Evolutionary conservation across 140 eudicot species (phyloP).

Genomic region (Ambrosia hybrid): DNA sequence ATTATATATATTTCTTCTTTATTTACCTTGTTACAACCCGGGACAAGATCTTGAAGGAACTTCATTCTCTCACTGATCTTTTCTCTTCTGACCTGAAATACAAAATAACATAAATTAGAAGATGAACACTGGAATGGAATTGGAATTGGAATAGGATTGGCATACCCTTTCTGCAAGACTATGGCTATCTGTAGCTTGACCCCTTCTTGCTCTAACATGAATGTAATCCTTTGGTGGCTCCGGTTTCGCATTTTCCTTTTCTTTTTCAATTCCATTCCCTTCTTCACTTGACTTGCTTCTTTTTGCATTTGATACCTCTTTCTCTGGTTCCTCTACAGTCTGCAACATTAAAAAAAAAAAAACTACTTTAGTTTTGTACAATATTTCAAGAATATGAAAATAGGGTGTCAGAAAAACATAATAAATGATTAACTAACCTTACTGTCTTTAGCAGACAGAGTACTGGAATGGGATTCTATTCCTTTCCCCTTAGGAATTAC

Average conservation of each 20-base stretch:
- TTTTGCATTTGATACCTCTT: slow-evolving; percentile 48
- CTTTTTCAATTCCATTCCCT: slow-evolving; percentile 37
- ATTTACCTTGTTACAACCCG: slow-evolving; percentile 87
- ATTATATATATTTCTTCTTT: no score
- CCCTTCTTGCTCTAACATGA: slow-evolving; percentile 69
- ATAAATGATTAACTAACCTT: slow-evolving; percentile 29
- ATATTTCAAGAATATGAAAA: not conserved
- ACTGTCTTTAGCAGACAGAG: slow-evolving; percentile 27
- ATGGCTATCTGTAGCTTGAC: slow-evolving; percentile 68
- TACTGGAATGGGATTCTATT: slow-evolving; percentile 31
- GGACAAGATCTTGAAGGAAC: slow-evolving; percentile 89
- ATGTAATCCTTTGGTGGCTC: slow-evolving; percentile 70
- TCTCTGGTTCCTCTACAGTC: slow-evolving; percentile 33
- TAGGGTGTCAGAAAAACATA: slow-evolving; percentile 10
- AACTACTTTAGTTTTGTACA: no score
- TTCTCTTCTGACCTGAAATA: slow-evolving; percentile 75
- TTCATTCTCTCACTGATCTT: slow-evolving; percentile 95
- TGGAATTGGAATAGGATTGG: not conserved
- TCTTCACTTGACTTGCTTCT: slow-evolving; percentile 47
- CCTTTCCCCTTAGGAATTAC: slow-evolving; percentile 50
- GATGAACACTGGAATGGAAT: slow-evolving; percentile 16
- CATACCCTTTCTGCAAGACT: slow-evolving; percentile 69
- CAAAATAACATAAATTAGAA: slow-evolving; percentile 7
- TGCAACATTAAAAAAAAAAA: slow-evolving; percentile 5
- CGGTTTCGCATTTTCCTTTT: slow-evolving; percentile 27